These are phyloP conservation scores for Ricinus communis DNA, from an alignment of 345 rosid genomes.

Conservation along the genomic window DNA sequence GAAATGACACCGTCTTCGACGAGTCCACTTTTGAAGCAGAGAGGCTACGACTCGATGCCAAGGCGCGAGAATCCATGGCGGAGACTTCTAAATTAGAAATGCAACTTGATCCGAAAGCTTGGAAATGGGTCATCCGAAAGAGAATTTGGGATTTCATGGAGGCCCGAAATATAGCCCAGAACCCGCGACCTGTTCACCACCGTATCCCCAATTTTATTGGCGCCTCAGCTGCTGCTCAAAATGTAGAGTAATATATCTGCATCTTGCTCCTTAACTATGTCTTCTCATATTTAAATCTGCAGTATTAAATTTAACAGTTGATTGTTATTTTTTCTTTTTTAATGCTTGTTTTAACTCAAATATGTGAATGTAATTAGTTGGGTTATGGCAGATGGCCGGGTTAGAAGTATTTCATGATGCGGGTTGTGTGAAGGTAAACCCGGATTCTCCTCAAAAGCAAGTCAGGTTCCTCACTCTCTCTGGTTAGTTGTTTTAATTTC, in stretches of 20 bases:
- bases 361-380: background rate
- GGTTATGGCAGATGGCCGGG: constrained; percentile 48
- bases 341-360: background rate
- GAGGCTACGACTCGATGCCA: constrained; percentile 62
- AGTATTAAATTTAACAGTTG: too few relatives aligned
- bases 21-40: constrained; percentile 63
- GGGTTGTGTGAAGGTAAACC: constrained; percentile 80
- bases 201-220: constrained; percentile 94
- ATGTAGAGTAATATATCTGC: constrained; percentile 36
- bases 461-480: constrained; percentile 80
- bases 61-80: constrained; percentile 65
- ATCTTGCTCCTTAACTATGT: too few relatives aligned
- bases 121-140: constrained; percentile 90
- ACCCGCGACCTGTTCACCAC: constrained; percentile 86
- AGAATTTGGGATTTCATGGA: constrained; percentile 89
- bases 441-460: constrained; percentile 94
- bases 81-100: constrained; percentile 48
- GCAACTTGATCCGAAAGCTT: constrained; percentile 65
- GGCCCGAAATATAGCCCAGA: constrained; percentile 61
- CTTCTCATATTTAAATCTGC: too few relatives aligned
- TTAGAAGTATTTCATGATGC: constrained; percentile 59
- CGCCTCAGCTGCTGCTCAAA: constrained; percentile 64
- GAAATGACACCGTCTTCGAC: constrained; percentile 39
- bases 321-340: background rate
- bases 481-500: constrained; percentile 47